Evolutionary conservation across 2,329 filamentous ascomycete species (phyloP).

Genomic region (Colletotrichum spinosum): DNA sequence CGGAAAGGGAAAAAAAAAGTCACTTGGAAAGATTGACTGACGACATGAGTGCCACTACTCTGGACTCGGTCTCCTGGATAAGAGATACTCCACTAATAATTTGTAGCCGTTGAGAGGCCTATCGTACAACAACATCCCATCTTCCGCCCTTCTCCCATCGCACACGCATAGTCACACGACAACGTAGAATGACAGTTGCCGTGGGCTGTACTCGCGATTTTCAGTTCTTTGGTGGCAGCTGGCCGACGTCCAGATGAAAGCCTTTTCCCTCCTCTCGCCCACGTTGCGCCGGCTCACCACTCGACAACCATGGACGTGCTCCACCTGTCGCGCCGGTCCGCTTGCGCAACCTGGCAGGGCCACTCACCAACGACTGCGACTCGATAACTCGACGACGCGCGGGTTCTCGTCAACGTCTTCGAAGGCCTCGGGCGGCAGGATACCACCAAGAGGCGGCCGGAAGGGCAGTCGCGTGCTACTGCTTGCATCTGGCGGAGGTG

Average conservation of each 20-base stretch:
- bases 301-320: slow-evolving; percentile 58
- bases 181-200: slow-evolving; percentile 34
- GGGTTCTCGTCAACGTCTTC: slow-evolving; percentile 45
- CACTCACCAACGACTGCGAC: slow-evolving; percentile 43
- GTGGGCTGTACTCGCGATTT: slow-evolving; percentile 22
- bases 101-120: slow-evolving; percentile 27
- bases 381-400: slow-evolving; percentile 38
- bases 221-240: slow-evolving; percentile 31
- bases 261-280: slow-evolving; percentile 50
- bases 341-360: slow-evolving; percentile 44
- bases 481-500: slow-evolving; percentile 64
- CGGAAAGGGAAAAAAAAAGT: slow-evolving; percentile 32
- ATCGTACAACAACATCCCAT: not conserved
- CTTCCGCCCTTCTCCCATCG: not conserved
- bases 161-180: not conserved
- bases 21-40: slow-evolving; percentile 28
- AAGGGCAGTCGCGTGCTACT: slow-evolving; percentile 50
- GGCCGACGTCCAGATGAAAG: slow-evolving; percentile 53
- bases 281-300: slow-evolving; percentile 52
- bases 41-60: slow-evolving; percentile 29
- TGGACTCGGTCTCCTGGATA: slow-evolving; percentile 22
- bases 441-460: slow-evolving; percentile 19
- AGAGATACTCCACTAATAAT: slow-evolving; percentile 28
- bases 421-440: slow-evolving; percentile 10
- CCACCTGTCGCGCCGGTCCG: slow-evolving; percentile 51